phyloP scores from a whole-genome alignment of 306 rosid genomes.

The Trifolium dubium region DNA sequence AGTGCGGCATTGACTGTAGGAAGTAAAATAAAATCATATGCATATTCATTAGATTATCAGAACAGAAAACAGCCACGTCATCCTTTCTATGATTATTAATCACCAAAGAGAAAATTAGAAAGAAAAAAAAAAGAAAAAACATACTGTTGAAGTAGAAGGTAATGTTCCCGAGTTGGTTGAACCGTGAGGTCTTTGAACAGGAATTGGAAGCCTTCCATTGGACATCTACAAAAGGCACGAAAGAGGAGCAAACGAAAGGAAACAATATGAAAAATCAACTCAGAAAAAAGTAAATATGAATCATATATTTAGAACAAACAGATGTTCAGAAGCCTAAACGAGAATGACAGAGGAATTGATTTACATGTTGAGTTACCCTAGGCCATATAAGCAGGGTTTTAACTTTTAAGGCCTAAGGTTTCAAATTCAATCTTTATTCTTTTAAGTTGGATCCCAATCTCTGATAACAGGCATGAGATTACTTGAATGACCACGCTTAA shows the following conservation, averaged over 20 bases:
- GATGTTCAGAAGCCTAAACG: constrained; percentile 12
- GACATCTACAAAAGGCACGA: constrained; percentile 54
- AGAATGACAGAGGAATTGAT: constrained; percentile 26
- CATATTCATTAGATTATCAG: constrained; percentile 21
- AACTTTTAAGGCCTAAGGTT: constrained; percentile 1
- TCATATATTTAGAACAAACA: constrained; percentile 17
- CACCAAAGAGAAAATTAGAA: not conserved
- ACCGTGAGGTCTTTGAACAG: constrained; percentile 81
- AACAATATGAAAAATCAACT: not conserved
- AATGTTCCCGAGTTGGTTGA: constrained; percentile 60
- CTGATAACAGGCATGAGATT: constrained; percentile 13
- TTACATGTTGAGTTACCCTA: constrained; percentile 24
- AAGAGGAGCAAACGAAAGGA: constrained; percentile 18
- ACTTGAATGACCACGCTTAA: constrained; percentile 10
- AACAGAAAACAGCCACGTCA: constrained; percentile 1
- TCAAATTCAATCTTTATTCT: not conserved
- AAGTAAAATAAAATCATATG: constrained; percentile 31
- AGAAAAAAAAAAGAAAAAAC: constrained; percentile 13
- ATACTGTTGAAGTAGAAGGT: constrained; percentile 84
- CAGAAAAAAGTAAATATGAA: not conserved
- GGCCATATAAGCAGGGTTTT: constrained; percentile 10
- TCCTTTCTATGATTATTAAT: constrained; percentile 16
- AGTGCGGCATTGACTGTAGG: constrained; percentile 58
- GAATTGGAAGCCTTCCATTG: constrained; percentile 77
- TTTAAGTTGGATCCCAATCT: constrained; percentile 24